Evolutionary conservation across 2,329 filamentous ascomycete species (phyloP), one percentile per base, ranked within the genome.

Genomic region (Fusarium hostae): DNA sequence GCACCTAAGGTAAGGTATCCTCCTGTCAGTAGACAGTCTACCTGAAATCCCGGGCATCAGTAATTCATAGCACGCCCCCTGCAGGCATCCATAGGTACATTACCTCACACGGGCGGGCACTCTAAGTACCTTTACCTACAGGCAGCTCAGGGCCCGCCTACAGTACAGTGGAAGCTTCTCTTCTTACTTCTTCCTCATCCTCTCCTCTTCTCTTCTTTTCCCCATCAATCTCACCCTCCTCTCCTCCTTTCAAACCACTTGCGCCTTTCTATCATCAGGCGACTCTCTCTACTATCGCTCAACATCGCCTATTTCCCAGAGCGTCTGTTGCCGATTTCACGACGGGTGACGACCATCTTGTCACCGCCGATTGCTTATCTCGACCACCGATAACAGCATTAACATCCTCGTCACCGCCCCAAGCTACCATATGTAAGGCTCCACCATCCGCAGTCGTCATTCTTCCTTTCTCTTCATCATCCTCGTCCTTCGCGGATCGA

Each of bases 301-400:
- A 52, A n/a, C 63, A 65, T 37, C 20, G 26, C 32, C 37, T 59
- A 26, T 39, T 56, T 35, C 30, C 26, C 40, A 51, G 45, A 45
- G 54, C 30, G 47, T 28, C 40, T 20, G 39, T 51, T 48, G 26
- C 40, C 30, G 30, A 41, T 70, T 68, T 40, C 34, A 39, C 50
- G 59, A 75, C 73, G 68, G 74, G 63, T 63, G 74, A 75, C 72
- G 59, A 59, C 63, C 74, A 60, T 73, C 68, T 58, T 68, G 70
- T 72, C 72, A 75, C 68, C 66, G 72, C 71, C 59, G 74, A 66
- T 70, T 75, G 56, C 74, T 75, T 76, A 76, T 76, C 74, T 68
- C 56, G 26, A 63, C 72, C 63, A 57, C 66, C 44, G 74, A 76
- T 76, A 76, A 68, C 74, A 71, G 57, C 57, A 57, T 60, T 52